These are phyloP conservation scores for Streptanthus diversifolius DNA, from an alignment of 345 rosid species.

Conservation along the genomic window DNA sequence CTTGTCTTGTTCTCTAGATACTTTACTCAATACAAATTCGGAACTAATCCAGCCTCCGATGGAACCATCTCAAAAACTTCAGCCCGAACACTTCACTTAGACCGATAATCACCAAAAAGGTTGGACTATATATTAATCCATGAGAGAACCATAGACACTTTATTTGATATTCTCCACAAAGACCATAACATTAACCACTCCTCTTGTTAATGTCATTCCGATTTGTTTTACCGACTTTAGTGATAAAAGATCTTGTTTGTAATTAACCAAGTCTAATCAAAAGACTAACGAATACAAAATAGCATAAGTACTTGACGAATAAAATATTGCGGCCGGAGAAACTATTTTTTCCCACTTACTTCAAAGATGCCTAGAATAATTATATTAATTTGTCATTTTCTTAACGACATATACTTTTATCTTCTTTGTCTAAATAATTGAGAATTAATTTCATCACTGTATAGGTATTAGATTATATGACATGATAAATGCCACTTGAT, in stretches of 20 bases:
- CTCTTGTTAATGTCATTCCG: background rate
- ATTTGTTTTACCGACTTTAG: background rate
- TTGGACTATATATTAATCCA: background rate
- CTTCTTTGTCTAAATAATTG: background rate
- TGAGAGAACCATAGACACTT: background rate
- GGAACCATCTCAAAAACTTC: background rate
- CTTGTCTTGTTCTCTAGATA: background rate
- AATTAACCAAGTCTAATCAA: background rate
- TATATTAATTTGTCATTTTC: background rate
- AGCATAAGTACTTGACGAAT: background rate
- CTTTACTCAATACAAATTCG: background rate
- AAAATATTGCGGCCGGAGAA: background rate
- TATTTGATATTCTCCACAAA: background rate
- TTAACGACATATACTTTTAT: constrained; percentile 9
- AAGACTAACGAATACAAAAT: background rate
- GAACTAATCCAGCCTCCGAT: background rate
- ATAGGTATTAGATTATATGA: background rate
- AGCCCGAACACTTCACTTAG: background rate
- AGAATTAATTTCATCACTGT: background rate
- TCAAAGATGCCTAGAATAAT: background rate
- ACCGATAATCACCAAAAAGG: background rate
- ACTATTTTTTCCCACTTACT: background rate
- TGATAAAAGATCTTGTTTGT: background rate
- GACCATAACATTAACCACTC: background rate
- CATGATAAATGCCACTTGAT: background rate